phyloP scores from a whole-genome alignment of 1,139 yeast species.

The Saccharomyces hybrid region DNA sequence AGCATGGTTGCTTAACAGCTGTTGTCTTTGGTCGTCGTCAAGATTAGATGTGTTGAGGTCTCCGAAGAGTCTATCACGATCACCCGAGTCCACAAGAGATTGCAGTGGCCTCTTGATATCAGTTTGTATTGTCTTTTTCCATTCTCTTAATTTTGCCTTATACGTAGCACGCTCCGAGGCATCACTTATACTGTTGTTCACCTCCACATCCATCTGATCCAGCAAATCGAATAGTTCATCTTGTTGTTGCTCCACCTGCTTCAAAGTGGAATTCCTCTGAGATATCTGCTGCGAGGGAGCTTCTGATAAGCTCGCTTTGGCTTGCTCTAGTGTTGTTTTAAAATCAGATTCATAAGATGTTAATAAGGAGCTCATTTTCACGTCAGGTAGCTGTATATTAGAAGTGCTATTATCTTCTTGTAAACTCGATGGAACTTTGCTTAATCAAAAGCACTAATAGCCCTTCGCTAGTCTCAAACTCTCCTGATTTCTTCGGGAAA shows the following conservation, averaged over 20 bases:
- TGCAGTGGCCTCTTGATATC: constrained; percentile 23
- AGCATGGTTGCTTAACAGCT: constrained; percentile 68
- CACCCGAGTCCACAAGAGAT: constrained; percentile 24
- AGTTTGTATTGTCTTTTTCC: constrained; percentile 20
- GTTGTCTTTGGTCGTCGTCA: constrained; percentile 70
- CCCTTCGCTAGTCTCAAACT: neutral
- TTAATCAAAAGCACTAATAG: neutral
- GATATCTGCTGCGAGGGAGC: constrained; percentile 22
- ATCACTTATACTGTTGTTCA: constrained; percentile 21
- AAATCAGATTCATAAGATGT: constrained; percentile 30
- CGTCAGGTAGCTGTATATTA: neutral
- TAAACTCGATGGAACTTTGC: neutral
- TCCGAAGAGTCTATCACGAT: constrained; percentile 24
- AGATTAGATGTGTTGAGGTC: constrained; percentile 24
- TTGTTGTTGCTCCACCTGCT: constrained; percentile 26
- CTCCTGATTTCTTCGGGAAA: neutral
- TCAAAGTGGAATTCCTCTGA: constrained; percentile 22
- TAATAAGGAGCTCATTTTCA: constrained; percentile 20
- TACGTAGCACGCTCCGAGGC: constrained; percentile 20
- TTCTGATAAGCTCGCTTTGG: constrained; percentile 14
- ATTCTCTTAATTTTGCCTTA: constrained; percentile 27
- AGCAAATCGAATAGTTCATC: constrained; percentile 29
- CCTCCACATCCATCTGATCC: constrained; percentile 32
- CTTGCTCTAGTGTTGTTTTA: constrained; percentile 26
- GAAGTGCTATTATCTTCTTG: neutral